These are phyloP conservation scores for Harringtonia aguacate DNA, from an alignment of 2,329 filamentous ascomycete genomes.

Conservation along the genomic window DNA sequence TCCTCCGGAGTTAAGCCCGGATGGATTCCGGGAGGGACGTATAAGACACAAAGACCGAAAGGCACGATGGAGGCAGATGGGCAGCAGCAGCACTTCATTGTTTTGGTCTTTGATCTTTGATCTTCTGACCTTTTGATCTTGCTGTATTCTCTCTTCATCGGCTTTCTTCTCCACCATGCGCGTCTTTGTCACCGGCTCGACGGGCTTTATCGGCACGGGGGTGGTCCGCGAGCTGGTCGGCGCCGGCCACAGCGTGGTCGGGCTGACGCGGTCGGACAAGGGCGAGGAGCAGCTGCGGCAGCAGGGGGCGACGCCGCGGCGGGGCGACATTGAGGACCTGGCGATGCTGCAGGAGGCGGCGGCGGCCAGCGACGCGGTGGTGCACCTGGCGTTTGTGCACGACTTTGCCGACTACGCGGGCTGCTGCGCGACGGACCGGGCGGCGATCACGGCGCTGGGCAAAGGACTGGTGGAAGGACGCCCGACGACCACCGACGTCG, in stretches of 20 bases:
- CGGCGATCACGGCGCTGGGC: slow-evolving; percentile 25
- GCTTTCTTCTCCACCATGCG: too few species aligned
- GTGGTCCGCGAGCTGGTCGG: slow-evolving; percentile 26
- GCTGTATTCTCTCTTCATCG: too few species aligned
- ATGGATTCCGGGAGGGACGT: too few species aligned
- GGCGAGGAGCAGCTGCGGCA: slow-evolving; percentile 17
- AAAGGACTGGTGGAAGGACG: slow-evolving; percentile 14
- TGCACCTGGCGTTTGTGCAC: slow-evolving; percentile 31
- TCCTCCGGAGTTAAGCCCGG: too few species aligned
- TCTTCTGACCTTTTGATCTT: too few species aligned
- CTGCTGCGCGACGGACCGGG: slow-evolving; percentile 18
- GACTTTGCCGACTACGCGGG: slow-evolving; percentile 24
- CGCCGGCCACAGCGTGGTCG: slow-evolving; percentile 27
- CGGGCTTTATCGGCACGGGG: slow-evolving; percentile 29
- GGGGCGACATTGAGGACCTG: slow-evolving; percentile 24
- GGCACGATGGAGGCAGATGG: too few species aligned
- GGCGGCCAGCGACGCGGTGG: slow-evolving; percentile 22
- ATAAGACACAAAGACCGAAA: too few species aligned
- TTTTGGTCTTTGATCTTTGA: too few species aligned
- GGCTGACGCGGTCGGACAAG: slow-evolving; percentile 25
- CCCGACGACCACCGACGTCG: slow-evolving; percentile 12
- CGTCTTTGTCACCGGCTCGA: slow-evolving; percentile 31
- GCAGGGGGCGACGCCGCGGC: slow-evolving; percentile 21
- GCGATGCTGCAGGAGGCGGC: slow-evolving; percentile 22
- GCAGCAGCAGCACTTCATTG: too few species aligned